Percentiles rank a stretch among this genome's conserved stretches.
Evolutionary conservation across 2,329 filamentous ascomycete genomes (phyloP).

Genomic region (Verticillium isaacii): DNA sequence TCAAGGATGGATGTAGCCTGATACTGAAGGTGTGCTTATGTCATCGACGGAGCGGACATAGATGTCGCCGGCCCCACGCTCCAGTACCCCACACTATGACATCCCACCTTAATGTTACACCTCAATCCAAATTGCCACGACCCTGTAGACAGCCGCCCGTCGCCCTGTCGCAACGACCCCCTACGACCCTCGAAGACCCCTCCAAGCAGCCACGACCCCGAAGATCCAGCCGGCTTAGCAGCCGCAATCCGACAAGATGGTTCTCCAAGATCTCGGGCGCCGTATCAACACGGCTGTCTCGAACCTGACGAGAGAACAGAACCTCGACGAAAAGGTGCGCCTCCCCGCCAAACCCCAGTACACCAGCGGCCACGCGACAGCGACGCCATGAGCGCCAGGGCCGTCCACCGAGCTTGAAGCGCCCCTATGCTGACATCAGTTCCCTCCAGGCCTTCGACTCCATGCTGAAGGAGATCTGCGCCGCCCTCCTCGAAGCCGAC

Average conservation of each 20-base stretch:
- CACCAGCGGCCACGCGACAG: background rate
- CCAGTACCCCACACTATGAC: background rate
- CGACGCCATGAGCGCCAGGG: background rate
- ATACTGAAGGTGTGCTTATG: background rate
- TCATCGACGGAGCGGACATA: background rate
- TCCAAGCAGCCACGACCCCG: background rate
- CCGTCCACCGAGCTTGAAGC: background rate
- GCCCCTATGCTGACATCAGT: background rate
- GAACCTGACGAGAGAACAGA: conserved; percentile 85
- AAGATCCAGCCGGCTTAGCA: conserved; percentile 10
- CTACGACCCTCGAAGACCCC: background rate
- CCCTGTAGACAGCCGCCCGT: background rate
- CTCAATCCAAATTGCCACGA: background rate
- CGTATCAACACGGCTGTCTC: conserved; percentile 96
- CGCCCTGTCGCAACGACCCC: background rate
- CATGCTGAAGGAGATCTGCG: conserved; percentile 98
- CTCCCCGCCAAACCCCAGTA: background rate
- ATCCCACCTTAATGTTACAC: background rate
- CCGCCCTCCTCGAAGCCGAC: conserved; percentile 91
- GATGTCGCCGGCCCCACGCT: background rate
- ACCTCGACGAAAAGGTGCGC: conserved; percentile 88
- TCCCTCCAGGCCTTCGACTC: conserved; percentile 75
- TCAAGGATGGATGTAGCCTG: no score
- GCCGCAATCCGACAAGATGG: conserved; percentile 56
- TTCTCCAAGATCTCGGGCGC: conserved; percentile 97